Conservation (phyloP, 164 flowering plant genomes). For the Berberis thunbergii region DNA sequence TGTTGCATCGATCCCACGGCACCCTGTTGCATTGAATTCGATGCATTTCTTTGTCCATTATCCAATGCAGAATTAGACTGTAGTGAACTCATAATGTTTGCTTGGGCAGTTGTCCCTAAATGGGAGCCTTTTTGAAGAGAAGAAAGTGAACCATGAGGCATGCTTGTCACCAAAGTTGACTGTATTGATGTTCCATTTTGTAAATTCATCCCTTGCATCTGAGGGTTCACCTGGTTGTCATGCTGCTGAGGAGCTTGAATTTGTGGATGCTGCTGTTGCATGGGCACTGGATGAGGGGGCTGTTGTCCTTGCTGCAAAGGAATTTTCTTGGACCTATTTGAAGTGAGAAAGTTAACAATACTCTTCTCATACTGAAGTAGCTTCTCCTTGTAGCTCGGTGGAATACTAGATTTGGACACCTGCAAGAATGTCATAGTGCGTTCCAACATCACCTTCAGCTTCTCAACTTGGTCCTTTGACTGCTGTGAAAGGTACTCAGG, state of each 20-base stretch:
- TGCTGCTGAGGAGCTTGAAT: slow-evolving; percentile 61
- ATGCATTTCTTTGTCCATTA: slow-evolving; percentile 52
- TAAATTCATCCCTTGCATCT: slow-evolving; percentile 46
- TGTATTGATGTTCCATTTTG: slow-evolving; percentile 43
- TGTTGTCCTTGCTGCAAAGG: slow-evolving; percentile 44
- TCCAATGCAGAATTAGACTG: slow-evolving; percentile 54
- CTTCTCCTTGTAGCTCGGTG: slow-evolving; percentile 46
- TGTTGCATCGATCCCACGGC: slow-evolving; percentile 35
- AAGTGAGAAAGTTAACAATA: slow-evolving; percentile 36
- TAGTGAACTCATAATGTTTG: slow-evolving; percentile 39
- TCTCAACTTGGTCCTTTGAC: slow-evolving; percentile 56
- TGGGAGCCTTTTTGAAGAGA: slow-evolving; percentile 21
- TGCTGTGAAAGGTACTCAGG: slow-evolving; percentile 55
- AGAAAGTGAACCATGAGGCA: slow-evolving; percentile 47
- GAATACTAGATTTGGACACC: slow-evolving; percentile 35
- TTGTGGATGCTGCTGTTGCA: slow-evolving; percentile 32
- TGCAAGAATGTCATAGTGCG: slow-evolving; percentile 39
- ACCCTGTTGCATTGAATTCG: slow-evolving; percentile 37
- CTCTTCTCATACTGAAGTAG: slow-evolving; percentile 55
- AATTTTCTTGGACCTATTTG: slow-evolving; percentile 43
- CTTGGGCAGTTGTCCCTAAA: slow-evolving; percentile 35
- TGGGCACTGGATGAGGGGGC: slow-evolving; percentile 41
- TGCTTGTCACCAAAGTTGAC: slow-evolving; percentile 28
- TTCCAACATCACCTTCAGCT: slow-evolving; percentile 51
- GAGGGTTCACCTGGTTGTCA: slow-evolving; percentile 64